Base-by-base conservation (phyloP, 192 early-diverging fungal species). In the Backusella mclennaniae region DNA sequence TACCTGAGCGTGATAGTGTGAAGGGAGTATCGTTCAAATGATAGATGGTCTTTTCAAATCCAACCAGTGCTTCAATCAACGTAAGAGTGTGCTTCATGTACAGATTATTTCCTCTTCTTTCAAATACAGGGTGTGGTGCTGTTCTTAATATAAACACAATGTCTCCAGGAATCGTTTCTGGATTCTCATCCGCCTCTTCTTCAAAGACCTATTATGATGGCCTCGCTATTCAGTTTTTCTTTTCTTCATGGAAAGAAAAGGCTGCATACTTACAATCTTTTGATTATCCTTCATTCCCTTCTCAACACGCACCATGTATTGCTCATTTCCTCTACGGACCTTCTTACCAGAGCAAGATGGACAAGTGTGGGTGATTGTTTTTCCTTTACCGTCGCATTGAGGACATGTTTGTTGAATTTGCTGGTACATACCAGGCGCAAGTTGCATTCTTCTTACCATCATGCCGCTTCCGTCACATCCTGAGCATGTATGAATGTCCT, bases 341-440 rank as follows among this genome's bases (percentile, higher is more conserved):
- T 96, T 97, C 49, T 86, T 29, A 9, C 70, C 70, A 31, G 70
- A 71, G 26, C 70, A 71, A 19, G 23, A 21, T 12, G 70, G 70
- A 46, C 70, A 71, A 2, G 33, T 9, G 6, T 71, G 70, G 26
- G 21, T 23, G 17, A 44, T 49, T 17, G 42, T 49, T n/a, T 71
- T 71, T 31, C 70, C 98, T 76, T 92, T 93, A 56, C 97, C 97
- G 52, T 90, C 87, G 80, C 98, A 99, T 23, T 85, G 82, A 77
- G 97, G 94, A 85, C 98, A 99, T 81, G 89, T 90, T 42, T 92
- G 88, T 81, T 97, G 97, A 86, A 98, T 93, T 83, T 97, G 95
- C 79, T 98, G 97, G 76, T 92, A 92, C 81, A 99, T 96, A 35
- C 97, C 96, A 6, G 97, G 96, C 0, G 90, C 97, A 15, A 99